Base-by-base conservation (phyloP, 2,329 filamentous ascomycete genomes). In the Xylariaceae sp. region DNA sequence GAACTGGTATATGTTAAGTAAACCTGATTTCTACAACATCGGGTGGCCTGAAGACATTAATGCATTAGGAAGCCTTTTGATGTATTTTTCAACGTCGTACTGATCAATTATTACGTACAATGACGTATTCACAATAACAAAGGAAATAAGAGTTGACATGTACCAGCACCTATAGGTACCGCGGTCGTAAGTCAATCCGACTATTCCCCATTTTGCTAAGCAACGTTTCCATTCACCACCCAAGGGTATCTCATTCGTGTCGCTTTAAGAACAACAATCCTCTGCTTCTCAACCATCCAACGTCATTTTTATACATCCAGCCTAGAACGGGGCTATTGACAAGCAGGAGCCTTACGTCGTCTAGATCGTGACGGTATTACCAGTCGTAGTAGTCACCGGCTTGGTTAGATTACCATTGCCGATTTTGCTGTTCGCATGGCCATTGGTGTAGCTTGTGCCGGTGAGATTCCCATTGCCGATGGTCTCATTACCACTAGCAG, bases 381-480 rank as follows among this genome's bases (percentile, higher is more conserved):
- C 42, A 6, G 39, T 16, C n/a, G 10, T 20, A 20, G 20, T 16
- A 18, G 20, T 40, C 9, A 41, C 30, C 2, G 56, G 53, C 49
- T 51, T 57, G 11, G 26, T 9, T 10, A 42, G n/a, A 10, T 35
- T 40, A 4, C 58, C 53, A n/a, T 59, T 61, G 10, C 41, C 47
- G n/a, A 27, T 6, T 1, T 33, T 21, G 27, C 40, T 36, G 15
- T 29, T n/a, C 2, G 55, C 20, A 4, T 50, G 37, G 3, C 55
- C 53, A n/a, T 57, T 61, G 10, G 53, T 55, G 11, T 53, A 55
- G 3, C 53, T 54, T n/a, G 52, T 42, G 21, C 46, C 53, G 3
- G 46, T 42, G 16, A 24, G 62, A 23, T 65, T 1, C 8, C 27
- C 53, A 9, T 35, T 58, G 23, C 63, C 58, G 18, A 61, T 61